Percentiles rank a stretch among this genome's conserved stretches.
phyloP scores from a whole-genome alignment of 2,329 filamentous ascomycete species.

The Neobulgaria alba region DNA sequence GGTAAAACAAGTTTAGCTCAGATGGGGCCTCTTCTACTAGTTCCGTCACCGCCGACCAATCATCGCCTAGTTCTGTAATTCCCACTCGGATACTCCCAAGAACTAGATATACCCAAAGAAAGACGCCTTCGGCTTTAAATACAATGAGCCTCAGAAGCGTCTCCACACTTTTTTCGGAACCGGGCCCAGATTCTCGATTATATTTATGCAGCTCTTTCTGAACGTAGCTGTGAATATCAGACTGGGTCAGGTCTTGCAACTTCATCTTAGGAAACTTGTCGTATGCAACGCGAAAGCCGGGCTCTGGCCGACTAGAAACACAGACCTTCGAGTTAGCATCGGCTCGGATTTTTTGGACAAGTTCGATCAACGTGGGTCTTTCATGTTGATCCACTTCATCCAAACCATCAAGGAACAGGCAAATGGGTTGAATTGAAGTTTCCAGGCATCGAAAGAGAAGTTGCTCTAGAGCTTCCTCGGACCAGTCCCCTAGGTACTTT shows the following conservation, averaged over 20 bases:
- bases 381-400: slow-evolving; percentile 4
- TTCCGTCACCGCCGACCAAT: no score
- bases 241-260: slow-evolving; percentile 4
- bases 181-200: neutral
- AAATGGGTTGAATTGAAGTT: neutral
- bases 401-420: slow-evolving; percentile 7
- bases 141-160: neutral
- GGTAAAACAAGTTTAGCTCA: no score
- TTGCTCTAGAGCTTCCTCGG: neutral
- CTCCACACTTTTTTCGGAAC: neutral
- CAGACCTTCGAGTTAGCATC: slow-evolving; percentile 4
- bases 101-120: neutral
- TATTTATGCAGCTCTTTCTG: neutral
- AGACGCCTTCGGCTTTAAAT: neutral
- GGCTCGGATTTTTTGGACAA: neutral
- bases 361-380: neutral
- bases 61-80: no score
- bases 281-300: slow-evolving; percentile 3
- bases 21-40: no score
- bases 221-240: slow-evolving; percentile 5
- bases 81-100: no score
- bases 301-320: slow-evolving; percentile 6
- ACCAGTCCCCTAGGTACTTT: neutral
- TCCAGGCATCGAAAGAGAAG: no score
- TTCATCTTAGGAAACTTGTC: neutral